These are phyloP conservation scores for Nemophila menziesii DNA, from an alignment of 257 asterid species.

Conservation along the genomic window DNA sequence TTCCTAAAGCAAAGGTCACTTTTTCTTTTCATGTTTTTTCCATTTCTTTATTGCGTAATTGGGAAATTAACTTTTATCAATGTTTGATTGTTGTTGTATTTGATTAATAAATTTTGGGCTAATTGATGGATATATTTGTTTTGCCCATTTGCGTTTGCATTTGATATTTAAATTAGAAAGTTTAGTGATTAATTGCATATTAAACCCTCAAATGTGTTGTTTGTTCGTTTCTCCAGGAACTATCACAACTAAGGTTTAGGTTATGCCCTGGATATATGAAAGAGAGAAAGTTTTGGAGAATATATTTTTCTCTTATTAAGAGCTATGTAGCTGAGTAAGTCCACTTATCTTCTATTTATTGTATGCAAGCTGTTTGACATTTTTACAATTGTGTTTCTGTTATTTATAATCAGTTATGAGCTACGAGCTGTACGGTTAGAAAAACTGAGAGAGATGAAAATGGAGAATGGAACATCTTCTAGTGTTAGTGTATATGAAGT, in stretches of 20 bases:
- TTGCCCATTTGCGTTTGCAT: no score
- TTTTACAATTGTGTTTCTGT: no score
- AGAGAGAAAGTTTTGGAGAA: conserved; percentile 81
- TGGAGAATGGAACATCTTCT: conserved; percentile 26
- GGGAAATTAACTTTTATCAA: neutral
- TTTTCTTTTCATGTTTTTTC: neutral
- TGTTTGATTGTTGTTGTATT: neutral
- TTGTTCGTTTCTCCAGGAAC: conserved; percentile 46
- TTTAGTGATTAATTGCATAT: neutral
- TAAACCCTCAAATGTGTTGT: conserved; percentile 10
- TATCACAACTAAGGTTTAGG: conserved; percentile 64
- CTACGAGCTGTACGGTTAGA: conserved; percentile 55
- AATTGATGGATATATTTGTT: neutral
- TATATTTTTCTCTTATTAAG: conserved; percentile 67
- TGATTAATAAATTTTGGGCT: neutral
- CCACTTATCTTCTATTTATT: conserved; percentile 10
- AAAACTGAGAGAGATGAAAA: conserved; percentile 41
- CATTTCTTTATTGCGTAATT: neutral
- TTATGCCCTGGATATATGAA: conserved; percentile 75
- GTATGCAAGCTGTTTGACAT: conserved; percentile 11
- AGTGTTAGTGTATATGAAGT: conserved; percentile 45
- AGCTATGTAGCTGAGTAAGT: conserved; percentile 68
- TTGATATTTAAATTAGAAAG: no score
- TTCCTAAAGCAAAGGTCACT: conserved; percentile 59
- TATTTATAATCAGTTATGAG: conserved; percentile 53